These are phyloP conservation scores for Boletus rex-veris DNA, from an alignment of 768 basidiomycete species.

Conservation along the genomic window DNA sequence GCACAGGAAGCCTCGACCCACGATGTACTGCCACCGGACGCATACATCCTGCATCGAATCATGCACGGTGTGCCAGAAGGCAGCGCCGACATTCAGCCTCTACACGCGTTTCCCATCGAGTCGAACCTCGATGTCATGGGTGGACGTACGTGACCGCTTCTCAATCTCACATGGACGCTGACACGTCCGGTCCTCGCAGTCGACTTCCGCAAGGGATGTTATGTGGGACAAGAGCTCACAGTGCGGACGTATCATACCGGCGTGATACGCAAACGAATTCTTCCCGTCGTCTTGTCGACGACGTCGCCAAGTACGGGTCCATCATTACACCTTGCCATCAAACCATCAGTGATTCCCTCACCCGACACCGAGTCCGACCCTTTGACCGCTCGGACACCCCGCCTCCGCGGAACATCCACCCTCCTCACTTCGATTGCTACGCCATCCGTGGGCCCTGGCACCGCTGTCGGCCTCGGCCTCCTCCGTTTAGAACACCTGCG, in stretches of 20 bases:
- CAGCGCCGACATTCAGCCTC: constrained; percentile 64
- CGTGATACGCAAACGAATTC: constrained; percentile 81
- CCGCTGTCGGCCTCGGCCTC: constrained; percentile 70
- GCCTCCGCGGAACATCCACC: constrained; percentile 72
- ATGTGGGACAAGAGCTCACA: constrained; percentile 95
- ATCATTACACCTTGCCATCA: constrained; percentile 25
- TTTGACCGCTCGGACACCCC: constrained; percentile 38
- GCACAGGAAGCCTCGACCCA: constrained; percentile 56
- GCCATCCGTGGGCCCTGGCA: constrained; percentile 16
- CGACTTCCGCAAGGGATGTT: constrained; percentile 97
- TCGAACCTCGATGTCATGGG: constrained; percentile 95
- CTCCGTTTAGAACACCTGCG: constrained; percentile 69
- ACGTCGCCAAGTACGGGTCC: constrained; percentile 16
- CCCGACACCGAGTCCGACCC: constrained; percentile 22
- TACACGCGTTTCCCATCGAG: constrained; percentile 88
- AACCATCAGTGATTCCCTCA: constrained; percentile 14
- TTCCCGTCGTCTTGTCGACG: constrained; percentile 63
- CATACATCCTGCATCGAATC: constrained; percentile 78
- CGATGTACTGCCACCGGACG: constrained; percentile 47
- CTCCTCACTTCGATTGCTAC: constrained; percentile 54
- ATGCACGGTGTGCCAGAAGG: constrained; percentile 88
- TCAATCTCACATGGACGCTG: not conserved
- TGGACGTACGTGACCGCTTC: constrained; percentile 57
- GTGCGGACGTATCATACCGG: constrained; percentile 97
- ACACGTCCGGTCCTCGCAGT: constrained; percentile 44